Evolutionary conservation across 257 asterid species (phyloP).

Genomic region (Jaltomata sinuosa): DNA sequence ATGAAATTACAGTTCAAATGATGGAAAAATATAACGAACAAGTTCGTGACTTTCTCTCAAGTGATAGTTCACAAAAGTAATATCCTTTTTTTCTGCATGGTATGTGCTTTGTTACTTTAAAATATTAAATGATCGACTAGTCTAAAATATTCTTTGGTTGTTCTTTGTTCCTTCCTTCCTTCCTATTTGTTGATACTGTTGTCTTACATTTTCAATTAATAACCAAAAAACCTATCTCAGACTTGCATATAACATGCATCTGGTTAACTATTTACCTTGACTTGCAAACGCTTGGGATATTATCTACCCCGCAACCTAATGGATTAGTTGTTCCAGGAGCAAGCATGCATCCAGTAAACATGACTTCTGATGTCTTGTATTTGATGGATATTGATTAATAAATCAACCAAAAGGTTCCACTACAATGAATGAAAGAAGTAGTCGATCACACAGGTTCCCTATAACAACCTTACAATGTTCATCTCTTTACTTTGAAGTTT

Average conservation of each 20-base stretch:
- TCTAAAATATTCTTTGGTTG: not conserved
- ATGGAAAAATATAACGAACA: conserved; percentile 55
- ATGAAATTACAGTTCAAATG: conserved; percentile 47
- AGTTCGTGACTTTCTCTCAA: conserved; percentile 48
- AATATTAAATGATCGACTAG: not conserved
- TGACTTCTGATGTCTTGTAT: conserved; percentile 35
- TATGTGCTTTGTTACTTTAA: not conserved
- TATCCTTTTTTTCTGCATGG: conserved; percentile 23
- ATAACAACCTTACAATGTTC: not conserved
- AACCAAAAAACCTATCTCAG: not conserved
- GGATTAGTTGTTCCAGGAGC: conserved; percentile 17
- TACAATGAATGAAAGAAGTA: conserved; percentile 52
- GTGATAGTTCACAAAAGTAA: conserved; percentile 30
- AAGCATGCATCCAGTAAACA: conserved; percentile 22
- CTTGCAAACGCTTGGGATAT: conserved; percentile 9
- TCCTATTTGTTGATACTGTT: not conserved
- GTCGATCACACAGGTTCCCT: conserved; percentile 53
- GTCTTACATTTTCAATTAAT: not conserved
- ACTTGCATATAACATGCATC: not conserved
- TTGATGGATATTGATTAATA: conserved; percentile 35
- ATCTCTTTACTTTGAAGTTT: not conserved
- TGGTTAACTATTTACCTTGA: conserved; percentile 3
- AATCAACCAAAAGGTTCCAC: conserved; percentile 30
- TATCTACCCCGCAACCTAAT: not conserved
- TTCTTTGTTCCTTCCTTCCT: not conserved